Percentiles rank a stretch among this genome's conserved stretches.
phyloP scores from a whole-genome alignment of 2,329 filamentous ascomycete genomes.

The Botryotinia calthae region DNA sequence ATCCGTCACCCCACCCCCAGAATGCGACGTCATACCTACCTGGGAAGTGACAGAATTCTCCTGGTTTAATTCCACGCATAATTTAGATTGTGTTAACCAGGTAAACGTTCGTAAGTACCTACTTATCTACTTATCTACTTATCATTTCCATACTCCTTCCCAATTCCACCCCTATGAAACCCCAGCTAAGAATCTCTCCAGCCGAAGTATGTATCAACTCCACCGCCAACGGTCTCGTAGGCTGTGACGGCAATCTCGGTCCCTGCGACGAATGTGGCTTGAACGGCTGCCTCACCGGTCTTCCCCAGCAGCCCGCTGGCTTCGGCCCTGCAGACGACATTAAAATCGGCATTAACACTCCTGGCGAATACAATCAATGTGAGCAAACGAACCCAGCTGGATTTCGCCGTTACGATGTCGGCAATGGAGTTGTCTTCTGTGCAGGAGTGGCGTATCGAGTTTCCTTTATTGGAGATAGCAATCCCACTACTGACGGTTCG shows the following conservation, averaged over 20 bases:
- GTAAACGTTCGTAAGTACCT: not conserved
- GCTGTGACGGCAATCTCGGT: not conserved
- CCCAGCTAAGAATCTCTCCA: not conserved
- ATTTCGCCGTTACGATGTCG: not conserved
- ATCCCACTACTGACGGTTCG: not conserved
- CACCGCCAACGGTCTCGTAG: not conserved
- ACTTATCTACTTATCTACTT: too few species aligned
- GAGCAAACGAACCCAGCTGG: not conserved
- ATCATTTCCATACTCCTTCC: not conserved
- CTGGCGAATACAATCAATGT: not conserved
- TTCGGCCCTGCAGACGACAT: not conserved
- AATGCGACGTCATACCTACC: conserved; percentile 6
- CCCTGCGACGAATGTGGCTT: not conserved
- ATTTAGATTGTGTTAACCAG: not conserved
- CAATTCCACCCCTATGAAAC: not conserved
- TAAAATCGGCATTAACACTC: not conserved
- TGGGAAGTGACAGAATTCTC: not conserved
- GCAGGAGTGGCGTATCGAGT: not conserved
- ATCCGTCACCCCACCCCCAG: not conserved
- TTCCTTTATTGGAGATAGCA: not conserved
- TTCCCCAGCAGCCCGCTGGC: not conserved
- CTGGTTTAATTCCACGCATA: conserved; percentile 10
- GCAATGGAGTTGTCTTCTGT: not conserved
- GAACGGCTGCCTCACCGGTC: not conserved
- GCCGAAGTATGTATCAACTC: not conserved